Conservation (phyloP, 177 flowering plant genomes). For the Vitis hybrid region DNA sequence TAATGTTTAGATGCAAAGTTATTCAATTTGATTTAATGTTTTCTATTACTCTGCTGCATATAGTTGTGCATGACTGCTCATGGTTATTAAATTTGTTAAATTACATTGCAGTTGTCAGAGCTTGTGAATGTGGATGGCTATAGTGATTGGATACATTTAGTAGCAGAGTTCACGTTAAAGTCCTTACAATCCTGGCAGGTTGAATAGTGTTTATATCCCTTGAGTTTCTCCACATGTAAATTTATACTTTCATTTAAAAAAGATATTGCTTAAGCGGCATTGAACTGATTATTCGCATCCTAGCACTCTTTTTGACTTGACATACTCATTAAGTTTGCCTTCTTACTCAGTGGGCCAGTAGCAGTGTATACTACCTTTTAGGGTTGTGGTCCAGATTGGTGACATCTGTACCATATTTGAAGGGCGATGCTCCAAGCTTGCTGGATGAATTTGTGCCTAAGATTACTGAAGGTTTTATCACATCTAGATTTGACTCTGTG, state of each 20-base stretch:
- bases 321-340: constrained; percentile 4
- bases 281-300: not conserved
- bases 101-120: constrained; percentile 74
- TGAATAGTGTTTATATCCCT: constrained; percentile 5
- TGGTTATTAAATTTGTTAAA: constrained; percentile 7
- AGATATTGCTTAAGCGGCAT: too few species aligned
- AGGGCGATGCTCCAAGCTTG: constrained; percentile 87
- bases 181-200: constrained; percentile 99
- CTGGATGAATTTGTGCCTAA: constrained; percentile 96
- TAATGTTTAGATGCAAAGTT: not conserved
- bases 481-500: constrained; percentile 90
- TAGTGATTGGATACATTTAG: constrained; percentile 94
- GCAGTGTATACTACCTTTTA: constrained; percentile 93
- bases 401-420: constrained; percentile 88
- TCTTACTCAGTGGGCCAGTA: constrained; percentile 90
- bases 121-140: constrained; percentile 96
- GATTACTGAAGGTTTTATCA: constrained; percentile 89
- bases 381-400: constrained; percentile 99
- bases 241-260: not conserved
- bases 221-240: not conserved
- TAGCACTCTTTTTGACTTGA: not conserved
- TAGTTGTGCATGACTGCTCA: constrained; percentile 3
- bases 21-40: not conserved
- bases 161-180: constrained; percentile 89
- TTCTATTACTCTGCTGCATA: not conserved